Base-by-base conservation (phyloP, 2,329 filamentous ascomycete genomes). In the Rosellinia necatrix region DNA sequence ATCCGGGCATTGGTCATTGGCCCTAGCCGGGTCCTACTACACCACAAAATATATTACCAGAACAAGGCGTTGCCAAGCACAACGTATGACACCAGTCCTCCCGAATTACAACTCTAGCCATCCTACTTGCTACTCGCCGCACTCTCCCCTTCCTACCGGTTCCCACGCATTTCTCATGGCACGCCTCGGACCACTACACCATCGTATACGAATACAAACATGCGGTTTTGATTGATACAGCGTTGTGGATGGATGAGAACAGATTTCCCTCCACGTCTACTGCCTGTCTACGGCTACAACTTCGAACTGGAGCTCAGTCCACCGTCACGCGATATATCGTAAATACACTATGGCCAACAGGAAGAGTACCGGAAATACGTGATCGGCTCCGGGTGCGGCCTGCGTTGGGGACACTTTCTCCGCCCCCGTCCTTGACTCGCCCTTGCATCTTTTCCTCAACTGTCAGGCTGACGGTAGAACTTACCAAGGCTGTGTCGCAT, bases 1-100 rank as follows among this genome's bases (percentile, higher is more conserved):
- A 34, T 43, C 49, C 35, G 17, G 29, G 49, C 37, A 30, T 53
- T 17, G 30, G 37, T 50, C 21, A 27, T 56, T 40, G 25, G 43
- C 30, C 42, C 27, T 43, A 32, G 38, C 41, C 27, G 10, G 51
- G 35, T 17, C 35, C 41, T 49, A 6, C 34, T 34, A 43, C 32
- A 40, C 43, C 27, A 37, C 17, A 41, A 25, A 49, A 48, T 59
- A 44, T 58, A 61, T 34, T 58, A 59, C 37, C 48, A 55, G 44
- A 54, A 38, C 43, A 53, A 50, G 34, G 49, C 51, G 21, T 49
- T 44, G 40, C 30, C 46, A 40, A 42, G 34, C 43, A 53, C 48
- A 43, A 40, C 51, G 8, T 49, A 47, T 43, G 22, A 34, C n/a
- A 46, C 51, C 10, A 17, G n/a, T 49, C 25, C 29, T 35, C 9